Percentiles rank a stretch among this genome's conserved stretches.
Evolutionary conservation across 2,329 filamentous ascomycete genomes (phyloP).

Genomic region (Albifimbria verrucaria): DNA sequence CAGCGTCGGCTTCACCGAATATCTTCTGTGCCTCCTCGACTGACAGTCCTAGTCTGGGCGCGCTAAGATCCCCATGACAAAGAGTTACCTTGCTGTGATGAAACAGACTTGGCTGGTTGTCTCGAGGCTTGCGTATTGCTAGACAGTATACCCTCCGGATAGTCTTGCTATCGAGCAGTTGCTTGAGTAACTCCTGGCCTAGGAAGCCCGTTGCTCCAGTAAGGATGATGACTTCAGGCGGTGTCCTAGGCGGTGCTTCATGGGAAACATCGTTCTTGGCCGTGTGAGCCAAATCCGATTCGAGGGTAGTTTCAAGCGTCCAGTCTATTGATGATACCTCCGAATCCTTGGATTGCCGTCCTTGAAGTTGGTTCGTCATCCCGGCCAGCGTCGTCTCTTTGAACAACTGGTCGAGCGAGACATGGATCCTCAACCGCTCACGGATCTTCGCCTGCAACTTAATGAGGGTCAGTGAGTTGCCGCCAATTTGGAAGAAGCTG

Average conservation of each 20-base stretch:
- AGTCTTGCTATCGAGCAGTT: conserved; percentile 25
- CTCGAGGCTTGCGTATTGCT: conserved; percentile 31
- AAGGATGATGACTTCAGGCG: conserved; percentile 6
- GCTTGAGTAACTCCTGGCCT: conserved; percentile 26
- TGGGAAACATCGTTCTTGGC: no score
- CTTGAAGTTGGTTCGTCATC: conserved; percentile 34
- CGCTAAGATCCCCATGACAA: conserved; percentile 33
- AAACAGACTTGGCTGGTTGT: no score
- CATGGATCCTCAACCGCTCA: conserved; percentile 21
- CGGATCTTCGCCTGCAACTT: conserved; percentile 30
- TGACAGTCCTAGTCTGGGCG: conserved; percentile 34
- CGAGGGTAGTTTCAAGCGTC: neutral
- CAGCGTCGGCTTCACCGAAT: conserved; percentile 31
- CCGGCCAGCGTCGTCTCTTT: conserved; percentile 29
- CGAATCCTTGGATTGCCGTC: neutral
- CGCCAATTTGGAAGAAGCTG: conserved; percentile 38
- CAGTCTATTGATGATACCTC: conserved; percentile 6
- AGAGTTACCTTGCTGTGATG: conserved; percentile 25
- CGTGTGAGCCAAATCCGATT: no score
- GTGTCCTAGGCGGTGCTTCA: neutral
- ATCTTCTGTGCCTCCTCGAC: conserved; percentile 23
- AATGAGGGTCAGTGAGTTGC: conserved; percentile 36
- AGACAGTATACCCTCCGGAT: conserved; percentile 42
- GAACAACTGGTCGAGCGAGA: conserved; percentile 35
- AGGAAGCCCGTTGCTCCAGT: conserved; percentile 16